Evolutionary conservation across 495 filamentous ascomycete genomes (phyloP).

Genomic region (Pyronema domesticum): DNA sequence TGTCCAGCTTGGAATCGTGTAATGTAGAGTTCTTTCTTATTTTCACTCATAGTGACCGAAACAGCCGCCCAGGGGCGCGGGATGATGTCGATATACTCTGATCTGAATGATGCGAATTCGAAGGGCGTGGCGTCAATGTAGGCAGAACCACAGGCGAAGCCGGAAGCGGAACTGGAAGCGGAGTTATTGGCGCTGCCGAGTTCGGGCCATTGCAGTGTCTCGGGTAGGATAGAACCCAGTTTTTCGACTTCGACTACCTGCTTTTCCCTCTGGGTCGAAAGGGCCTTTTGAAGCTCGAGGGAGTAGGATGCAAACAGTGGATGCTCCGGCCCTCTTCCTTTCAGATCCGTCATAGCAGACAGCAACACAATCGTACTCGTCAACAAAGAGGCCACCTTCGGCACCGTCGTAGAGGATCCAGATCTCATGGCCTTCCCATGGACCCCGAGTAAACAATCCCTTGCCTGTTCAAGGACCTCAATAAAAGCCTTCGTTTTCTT

Average conservation of each 20-base stretch:
- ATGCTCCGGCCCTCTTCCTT: constrained; percentile 30
- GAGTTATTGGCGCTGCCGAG: constrained; percentile 21
- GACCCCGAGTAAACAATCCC: constrained; percentile 39
- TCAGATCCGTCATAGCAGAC: constrained; percentile 38
- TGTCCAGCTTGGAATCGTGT: constrained; percentile 56
- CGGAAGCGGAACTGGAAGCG: background rate
- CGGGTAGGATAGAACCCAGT: constrained; percentile 15
- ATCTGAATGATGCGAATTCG: constrained; percentile 41
- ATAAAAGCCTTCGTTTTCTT: constrained; percentile 33
- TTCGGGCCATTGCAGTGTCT: constrained; percentile 32
- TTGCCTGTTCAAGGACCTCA: constrained; percentile 41
- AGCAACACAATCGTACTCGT: constrained; percentile 46
- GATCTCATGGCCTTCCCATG: constrained; percentile 35
- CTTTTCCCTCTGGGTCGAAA: constrained; percentile 41
- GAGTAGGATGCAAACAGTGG: constrained; percentile 40
- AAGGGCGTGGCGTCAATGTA: constrained; percentile 23
- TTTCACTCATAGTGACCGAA: constrained; percentile 67
- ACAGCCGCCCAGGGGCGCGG: constrained; percentile 69
- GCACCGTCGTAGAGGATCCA: constrained; percentile 32
- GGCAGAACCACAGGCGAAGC: no score
- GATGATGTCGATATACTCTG: constrained; percentile 62
- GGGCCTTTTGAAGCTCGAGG: constrained; percentile 44
- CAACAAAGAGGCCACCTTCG: constrained; percentile 40
- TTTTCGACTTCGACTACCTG: constrained; percentile 35
- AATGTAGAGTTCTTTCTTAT: constrained; percentile 61